These are phyloP conservation scores for Posidonia australis DNA, from an alignment of 106 monocot species.

Conservation along the genomic window DNA sequence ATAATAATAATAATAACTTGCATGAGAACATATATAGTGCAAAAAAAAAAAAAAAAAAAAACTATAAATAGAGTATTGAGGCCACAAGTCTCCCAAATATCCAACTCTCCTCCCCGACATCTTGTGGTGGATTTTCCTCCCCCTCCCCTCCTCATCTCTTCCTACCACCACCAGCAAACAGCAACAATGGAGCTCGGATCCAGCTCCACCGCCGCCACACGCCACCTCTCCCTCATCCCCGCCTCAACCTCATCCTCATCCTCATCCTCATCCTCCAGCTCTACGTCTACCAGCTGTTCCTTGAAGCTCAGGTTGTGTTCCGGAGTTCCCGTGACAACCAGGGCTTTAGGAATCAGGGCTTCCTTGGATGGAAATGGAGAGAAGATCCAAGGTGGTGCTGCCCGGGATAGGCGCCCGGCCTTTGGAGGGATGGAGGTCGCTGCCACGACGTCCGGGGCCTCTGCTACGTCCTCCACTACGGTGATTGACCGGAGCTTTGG, in stretches of 20 bases:
- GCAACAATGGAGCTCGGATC: not conserved
- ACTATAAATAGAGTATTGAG: too few species aligned
- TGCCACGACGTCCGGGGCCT: slow-evolving; percentile 10
- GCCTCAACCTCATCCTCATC: not conserved
- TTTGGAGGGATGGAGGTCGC: slow-evolving; percentile 25
- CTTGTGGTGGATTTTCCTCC: not conserved
- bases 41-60: too few species aligned
- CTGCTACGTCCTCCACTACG: slow-evolving; percentile 1
- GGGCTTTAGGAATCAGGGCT: slow-evolving; percentile 7
- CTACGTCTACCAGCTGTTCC: not conserved
- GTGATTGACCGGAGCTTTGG: slow-evolving; percentile 25
- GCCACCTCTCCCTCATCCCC: not conserved
- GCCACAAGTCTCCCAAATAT: too few species aligned
- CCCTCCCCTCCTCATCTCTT: not conserved
- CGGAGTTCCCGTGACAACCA: too few species aligned
- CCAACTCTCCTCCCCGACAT: not conserved
- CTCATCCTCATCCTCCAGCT: not conserved
- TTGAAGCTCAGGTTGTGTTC: not conserved
- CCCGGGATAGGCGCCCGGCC: slow-evolving; percentile 2
- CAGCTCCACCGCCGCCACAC: not conserved
- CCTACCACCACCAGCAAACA: not conserved
- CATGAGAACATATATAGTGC: too few species aligned
- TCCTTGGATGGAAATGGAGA: slow-evolving; percentile 31
- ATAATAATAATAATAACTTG: too few species aligned
- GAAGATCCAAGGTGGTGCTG: slow-evolving; percentile 9